phyloP scores from a whole-genome alignment of 2,329 filamentous ascomycete species.

The Talaromyces sp. region DNA sequence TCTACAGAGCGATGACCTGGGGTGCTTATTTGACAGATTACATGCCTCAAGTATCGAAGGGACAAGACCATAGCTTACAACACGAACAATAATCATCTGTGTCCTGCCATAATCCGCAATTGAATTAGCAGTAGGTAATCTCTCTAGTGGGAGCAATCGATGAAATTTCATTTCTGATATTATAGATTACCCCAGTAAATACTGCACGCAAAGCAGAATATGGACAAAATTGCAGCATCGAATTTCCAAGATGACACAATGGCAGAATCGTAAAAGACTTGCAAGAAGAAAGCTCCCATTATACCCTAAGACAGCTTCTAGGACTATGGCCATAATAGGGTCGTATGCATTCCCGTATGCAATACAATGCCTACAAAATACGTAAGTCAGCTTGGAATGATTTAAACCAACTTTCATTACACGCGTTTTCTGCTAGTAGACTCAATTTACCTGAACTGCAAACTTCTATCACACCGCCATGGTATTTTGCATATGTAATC shows the following conservation, averaged over 20 bases:
- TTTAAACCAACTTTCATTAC: too few species aligned
- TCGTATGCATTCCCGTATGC: not conserved
- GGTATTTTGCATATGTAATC: not conserved
- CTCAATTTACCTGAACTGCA: not conserved
- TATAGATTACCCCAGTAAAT: not conserved
- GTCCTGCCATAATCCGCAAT: not conserved
- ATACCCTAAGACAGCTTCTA: not conserved
- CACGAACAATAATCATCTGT: not conserved
- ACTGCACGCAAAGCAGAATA: not conserved
- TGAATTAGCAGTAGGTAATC: not conserved
- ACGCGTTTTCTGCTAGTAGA: not conserved
- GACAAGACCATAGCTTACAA: not conserved
- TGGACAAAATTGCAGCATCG: not conserved
- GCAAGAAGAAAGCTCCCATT: not conserved
- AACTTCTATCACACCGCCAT: not conserved
- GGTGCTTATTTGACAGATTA: not conserved
- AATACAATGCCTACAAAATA: not conserved
- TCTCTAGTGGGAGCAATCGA: not conserved
- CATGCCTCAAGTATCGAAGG: too few species aligned
- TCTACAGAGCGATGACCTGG: not conserved
- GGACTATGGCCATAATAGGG: not conserved
- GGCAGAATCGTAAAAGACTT: not conserved
- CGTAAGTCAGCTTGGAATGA: too few species aligned
- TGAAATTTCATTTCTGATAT: not conserved
- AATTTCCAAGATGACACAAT: not conserved